Evolutionary conservation across 257 asterid species (phyloP), one percentile per base, ranked within the genome.

Genomic region (Paraleonurus japonicus): DNA sequence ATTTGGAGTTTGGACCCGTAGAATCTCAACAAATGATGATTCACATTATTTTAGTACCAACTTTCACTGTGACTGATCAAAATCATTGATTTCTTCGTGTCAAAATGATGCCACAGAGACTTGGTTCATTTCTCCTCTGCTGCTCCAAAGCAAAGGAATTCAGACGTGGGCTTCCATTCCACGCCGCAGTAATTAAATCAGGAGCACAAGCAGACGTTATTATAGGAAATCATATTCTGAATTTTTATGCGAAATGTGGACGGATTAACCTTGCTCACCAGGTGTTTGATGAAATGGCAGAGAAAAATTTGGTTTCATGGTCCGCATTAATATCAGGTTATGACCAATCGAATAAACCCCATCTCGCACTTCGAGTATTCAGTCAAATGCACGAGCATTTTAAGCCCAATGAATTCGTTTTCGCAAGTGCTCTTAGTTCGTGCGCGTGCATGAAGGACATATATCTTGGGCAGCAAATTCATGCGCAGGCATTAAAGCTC

Each of bases 281-380:
- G 30, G 0, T 87, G 85, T 89, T 89, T 62, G 84, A 82, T 19
- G 87, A 91, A 74, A 89, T 87, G 95, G 37, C 82, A 16, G 70
- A 79, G 1, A 80, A 82, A 78, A 91, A 87, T 64, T 59, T 85
- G 53, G 84, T 91, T 12, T 77, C 95, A 5, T 89, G 95, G 96
- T 87, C 97, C 11, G 81, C 89, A 58, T 74, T 91, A 81, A 82
- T 90, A 32, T 85, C 97, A 22, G 94, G 97, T 30, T 88, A 81
- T 48, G 85, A 80, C 68, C 97, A 83, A 66, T 69, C 79, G 6
- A 75, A 78, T 19, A 78, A 69, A 57, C 84, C 85, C 74, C 67
- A 64, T 41, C 72, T 58, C 70, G 85, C 96, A 16, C 55, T 87
- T 74, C 51, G 53, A 15, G 77, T 85, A 66, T 91, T 84, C 65